Conservation (phyloP, 2,329 filamentous ascomycete genomes). For the Alternaria triticimaculans region DNA sequence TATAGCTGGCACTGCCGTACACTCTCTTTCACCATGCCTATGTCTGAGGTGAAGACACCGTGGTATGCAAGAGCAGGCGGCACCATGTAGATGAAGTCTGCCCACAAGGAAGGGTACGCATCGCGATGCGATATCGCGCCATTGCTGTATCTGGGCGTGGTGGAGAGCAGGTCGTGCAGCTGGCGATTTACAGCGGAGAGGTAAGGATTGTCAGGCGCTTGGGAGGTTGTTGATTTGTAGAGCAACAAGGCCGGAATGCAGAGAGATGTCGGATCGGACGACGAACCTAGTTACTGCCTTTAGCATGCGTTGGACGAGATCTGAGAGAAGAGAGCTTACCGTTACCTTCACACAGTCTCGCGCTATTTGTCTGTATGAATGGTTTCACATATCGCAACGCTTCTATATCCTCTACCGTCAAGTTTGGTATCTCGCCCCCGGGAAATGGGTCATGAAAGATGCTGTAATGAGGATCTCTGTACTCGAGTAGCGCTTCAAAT, state of each 20-base stretch:
- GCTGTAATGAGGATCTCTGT: slow-evolving; percentile 44
- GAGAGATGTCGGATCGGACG: slow-evolving; percentile 55
- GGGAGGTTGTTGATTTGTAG: slow-evolving; percentile 41
- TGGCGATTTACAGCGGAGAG: slow-evolving; percentile 45
- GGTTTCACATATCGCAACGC: slow-evolving; percentile 46
- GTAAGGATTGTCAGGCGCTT: slow-evolving; percentile 33
- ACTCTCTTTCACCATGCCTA: slow-evolving; percentile 45
- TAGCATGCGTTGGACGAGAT: not conserved
- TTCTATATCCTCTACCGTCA: slow-evolving; percentile 30
- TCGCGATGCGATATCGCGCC: slow-evolving; percentile 58
- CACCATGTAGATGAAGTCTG: slow-evolving; percentile 59
- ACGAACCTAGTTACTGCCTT: slow-evolving; percentile 28
- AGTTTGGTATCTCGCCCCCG: slow-evolving; percentile 29
- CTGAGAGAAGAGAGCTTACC: slow-evolving; percentile 22
- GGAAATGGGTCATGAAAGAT: slow-evolving; percentile 51
- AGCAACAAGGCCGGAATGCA: slow-evolving; percentile 55
- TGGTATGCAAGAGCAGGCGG: slow-evolving; percentile 59
- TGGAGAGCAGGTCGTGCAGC: slow-evolving; percentile 49
- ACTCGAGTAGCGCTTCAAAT: slow-evolving; percentile 51
- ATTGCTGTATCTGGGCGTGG: slow-evolving; percentile 53
- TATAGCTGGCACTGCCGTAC: slow-evolving; percentile 53
- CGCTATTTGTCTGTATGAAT: slow-evolving; percentile 38
- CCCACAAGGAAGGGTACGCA: slow-evolving; percentile 54
- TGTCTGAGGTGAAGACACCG: slow-evolving; percentile 49
- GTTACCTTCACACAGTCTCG: slow-evolving; percentile 45